Evolutionary conservation across 352 stramenopile genomes (phyloP).

Genomic region (Pythium volutum): DNA sequence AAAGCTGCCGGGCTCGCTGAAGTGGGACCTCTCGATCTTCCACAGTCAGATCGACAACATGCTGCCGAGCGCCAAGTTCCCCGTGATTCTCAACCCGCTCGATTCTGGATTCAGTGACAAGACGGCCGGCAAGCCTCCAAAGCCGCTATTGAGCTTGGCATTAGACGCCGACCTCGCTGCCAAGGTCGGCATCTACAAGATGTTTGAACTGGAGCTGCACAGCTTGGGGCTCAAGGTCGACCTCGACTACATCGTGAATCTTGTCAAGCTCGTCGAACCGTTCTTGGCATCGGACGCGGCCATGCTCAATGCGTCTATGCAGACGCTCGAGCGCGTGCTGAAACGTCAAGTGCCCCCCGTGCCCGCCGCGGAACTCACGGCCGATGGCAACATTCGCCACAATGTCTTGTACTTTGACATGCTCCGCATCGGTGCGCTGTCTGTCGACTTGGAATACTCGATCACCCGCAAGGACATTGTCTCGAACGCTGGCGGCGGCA

Average conservation of each 20-base stretch:
- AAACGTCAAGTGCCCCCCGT: constrained; percentile 56
- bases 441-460: constrained; percentile 77
- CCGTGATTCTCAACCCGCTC: constrained; percentile 79
- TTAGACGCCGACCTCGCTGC: constrained; percentile 72
- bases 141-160: constrained; percentile 70
- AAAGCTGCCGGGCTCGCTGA: constrained; percentile 63
- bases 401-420: constrained; percentile 84
- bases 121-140: constrained; percentile 48
- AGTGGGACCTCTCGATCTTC: constrained; percentile 77
- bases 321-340: constrained; percentile 62
- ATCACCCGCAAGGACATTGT: constrained; percentile 85
- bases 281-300: constrained; percentile 72
- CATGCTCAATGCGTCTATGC: constrained; percentile 49
- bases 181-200: constrained; percentile 78
- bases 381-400: constrained; percentile 65
- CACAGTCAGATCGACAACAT: constrained; percentile 87
- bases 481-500: constrained; percentile 49
- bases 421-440: constrained; percentile 66
- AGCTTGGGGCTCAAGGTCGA: constrained; percentile 78
- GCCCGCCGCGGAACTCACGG: constrained; percentile 49
- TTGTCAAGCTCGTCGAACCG: constrained; percentile 78
- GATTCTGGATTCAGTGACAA: constrained; percentile 80
- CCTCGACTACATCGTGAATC: constrained; percentile 81
- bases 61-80: constrained; percentile 75
- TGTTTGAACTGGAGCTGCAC: constrained; percentile 71